Base-by-base conservation (phyloP, 2,329 filamentous ascomycete genomes). In the Rutstroemia sp. region DNA sequence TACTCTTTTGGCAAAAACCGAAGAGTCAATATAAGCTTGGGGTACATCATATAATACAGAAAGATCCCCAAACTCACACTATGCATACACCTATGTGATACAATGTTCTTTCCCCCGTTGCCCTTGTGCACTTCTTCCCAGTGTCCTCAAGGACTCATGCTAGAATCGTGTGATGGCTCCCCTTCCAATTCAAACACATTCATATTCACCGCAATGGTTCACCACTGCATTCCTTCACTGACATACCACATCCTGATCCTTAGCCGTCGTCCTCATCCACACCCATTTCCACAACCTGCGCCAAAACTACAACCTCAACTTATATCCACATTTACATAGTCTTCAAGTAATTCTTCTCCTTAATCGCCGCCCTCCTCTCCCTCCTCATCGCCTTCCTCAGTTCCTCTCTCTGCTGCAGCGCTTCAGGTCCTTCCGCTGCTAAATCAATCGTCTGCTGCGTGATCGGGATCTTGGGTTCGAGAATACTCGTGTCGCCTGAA, bases 331-430 rank as follows among this genome's bases (percentile, higher is more conserved):
- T 49, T 50, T 60, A 69, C 87, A 92, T 90, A 45, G 83, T 82
- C 80, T 87, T 88, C 73, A 94, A 80, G 79, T 91, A 94, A 75
- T 94, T 94, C 69, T 73, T 74, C 77, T 94, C 89, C 82, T 92
- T 92, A 69, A 94, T 94, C 73, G 79, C 81, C 58, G 80, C 81
- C 73, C 86, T 82, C 69, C 88, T 78, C 75, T 90, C 87, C 70
- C 80, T 80, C 67, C 88, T 81, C 87, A 91, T 85, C 37, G 83
- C 84, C 73, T 78, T 81, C 62, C 78, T 86, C 66, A 92, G 74
- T 65, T 85, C 82, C 60, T 79, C 77, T 68, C 87, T 77, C 68
- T 80, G 76, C 30, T 68, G 65, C 37, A 69, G 69, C 2, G 77
- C 79, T 59, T 75, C 67, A 47, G 76, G 64, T 1, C 75, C 79